Evolutionary conservation across 345 rosid genomes (phyloP).

Genomic region (Xanthoceras sorbifolium): DNA sequence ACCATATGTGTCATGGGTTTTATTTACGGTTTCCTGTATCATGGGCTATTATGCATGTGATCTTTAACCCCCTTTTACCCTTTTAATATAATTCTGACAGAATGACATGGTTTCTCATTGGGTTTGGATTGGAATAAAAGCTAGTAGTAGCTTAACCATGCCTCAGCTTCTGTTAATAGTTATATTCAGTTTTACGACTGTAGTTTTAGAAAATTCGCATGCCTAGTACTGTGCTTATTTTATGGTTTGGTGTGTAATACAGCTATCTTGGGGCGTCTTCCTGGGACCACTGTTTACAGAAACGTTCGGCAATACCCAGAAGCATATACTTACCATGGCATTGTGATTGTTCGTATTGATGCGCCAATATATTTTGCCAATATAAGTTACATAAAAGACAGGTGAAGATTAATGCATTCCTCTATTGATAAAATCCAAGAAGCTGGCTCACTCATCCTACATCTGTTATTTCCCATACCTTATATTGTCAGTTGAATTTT

Average conservation of each 20-base stretch:
- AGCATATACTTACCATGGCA: constrained; percentile 89
- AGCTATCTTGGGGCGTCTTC: constrained; percentile 99
- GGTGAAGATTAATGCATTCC: constrained; percentile 41
- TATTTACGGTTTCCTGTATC: not conserved
- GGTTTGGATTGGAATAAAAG: not conserved
- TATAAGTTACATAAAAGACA: constrained; percentile 89
- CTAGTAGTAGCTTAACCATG: not conserved
- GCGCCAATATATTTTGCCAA: constrained; percentile 98
- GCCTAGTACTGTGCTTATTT: not conserved
- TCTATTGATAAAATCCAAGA: constrained; percentile 8
- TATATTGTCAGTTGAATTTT: not conserved
- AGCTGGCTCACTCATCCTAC: constrained; percentile 7
- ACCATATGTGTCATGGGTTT: not conserved
- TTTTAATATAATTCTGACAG: not conserved
- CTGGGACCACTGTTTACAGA: constrained; percentile 97
- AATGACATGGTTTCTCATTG: not conserved
- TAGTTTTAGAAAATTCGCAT: not conserved
- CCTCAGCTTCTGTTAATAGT: not conserved
- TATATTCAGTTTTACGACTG: constrained; percentile 2
- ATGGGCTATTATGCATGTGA: not conserved
- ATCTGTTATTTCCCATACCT: not conserved
- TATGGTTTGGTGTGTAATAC: constrained; percentile 26
- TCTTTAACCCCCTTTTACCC: not conserved
- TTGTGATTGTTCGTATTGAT: constrained; percentile 89
- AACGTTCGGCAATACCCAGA: constrained; percentile 91